Evolutionary conservation across 768 basidiomycete species (phyloP).

Genomic region (Naganishia onofrii): DNA sequence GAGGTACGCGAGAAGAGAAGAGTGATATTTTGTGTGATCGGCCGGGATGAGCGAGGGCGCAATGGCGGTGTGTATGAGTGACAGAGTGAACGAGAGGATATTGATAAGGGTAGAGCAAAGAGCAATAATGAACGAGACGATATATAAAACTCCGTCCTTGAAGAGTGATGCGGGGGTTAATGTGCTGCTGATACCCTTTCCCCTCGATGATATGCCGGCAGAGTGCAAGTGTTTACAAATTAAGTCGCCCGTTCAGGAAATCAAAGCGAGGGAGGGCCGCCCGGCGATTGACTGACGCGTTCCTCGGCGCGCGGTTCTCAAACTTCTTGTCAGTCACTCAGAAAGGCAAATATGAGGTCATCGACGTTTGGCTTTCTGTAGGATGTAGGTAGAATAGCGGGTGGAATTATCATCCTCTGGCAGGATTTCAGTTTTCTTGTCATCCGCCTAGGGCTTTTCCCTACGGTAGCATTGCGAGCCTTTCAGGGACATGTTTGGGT

Average conservation of each 20-base stretch:
- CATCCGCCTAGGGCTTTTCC: no score
- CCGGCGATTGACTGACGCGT: background rate
- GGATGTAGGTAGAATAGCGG: no score
- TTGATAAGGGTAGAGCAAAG: background rate
- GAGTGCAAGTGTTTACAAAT: conserved; percentile 4
- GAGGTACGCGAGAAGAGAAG: background rate
- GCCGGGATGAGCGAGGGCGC: background rate
- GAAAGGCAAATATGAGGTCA: background rate
- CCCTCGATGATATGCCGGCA: background rate
- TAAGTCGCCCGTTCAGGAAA: conserved; percentile 4
- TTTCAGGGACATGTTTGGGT: no score
- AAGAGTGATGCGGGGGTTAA: background rate
- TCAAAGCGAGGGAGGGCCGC: background rate
- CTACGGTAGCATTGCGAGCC: no score
- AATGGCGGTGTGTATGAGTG: background rate
- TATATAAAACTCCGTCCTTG: background rate
- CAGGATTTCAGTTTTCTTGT: no score
- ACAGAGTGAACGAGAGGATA: background rate
- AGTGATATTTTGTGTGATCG: background rate
- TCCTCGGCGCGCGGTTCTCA: background rate
- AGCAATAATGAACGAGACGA: background rate
- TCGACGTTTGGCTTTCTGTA: no score
- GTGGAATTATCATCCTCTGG: no score
- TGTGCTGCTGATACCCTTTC: background rate
- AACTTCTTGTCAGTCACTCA: no score